Evolutionary conservation across 805 yeast species (phyloP).

Genomic region (Nematodospora valgi): DNA sequence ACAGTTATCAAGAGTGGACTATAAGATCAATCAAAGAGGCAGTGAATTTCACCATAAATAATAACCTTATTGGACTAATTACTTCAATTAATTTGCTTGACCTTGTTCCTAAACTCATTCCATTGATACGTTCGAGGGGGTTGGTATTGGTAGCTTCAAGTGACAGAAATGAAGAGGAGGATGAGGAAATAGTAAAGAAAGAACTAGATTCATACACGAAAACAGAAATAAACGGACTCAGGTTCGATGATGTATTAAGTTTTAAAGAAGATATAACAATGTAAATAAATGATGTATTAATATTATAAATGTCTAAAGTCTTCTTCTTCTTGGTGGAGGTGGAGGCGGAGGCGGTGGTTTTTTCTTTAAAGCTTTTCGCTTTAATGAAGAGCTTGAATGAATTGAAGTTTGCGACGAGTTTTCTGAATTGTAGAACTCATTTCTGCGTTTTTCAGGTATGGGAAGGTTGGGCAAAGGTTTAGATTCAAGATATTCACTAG

Average conservation of each 20-base stretch:
- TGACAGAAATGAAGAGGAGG: constrained; percentile 28
- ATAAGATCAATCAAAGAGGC: constrained; percentile 79
- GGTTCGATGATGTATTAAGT: constrained; percentile 59
- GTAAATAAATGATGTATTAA: constrained; percentile 12
- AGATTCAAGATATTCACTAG: constrained; percentile 25
- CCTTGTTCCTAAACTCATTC: constrained; percentile 72
- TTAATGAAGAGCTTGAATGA: constrained; percentile 15
- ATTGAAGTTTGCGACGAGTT: constrained; percentile 16
- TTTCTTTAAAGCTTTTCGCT: constrained; percentile 28
- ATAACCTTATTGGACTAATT: constrained; percentile 82
- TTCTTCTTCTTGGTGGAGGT: constrained; percentile 21
- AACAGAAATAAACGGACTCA: constrained; percentile 62
- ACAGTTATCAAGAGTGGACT: constrained; percentile 34
- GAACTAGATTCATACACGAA: constrained; percentile 36
- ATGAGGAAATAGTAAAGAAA: constrained; percentile 20
- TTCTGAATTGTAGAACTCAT: constrained; percentile 11
- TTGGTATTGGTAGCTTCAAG: constrained; percentile 74
- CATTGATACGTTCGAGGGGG: constrained; percentile 75
- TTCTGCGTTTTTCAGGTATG: constrained; percentile 4
- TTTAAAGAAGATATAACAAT: constrained; percentile 54
- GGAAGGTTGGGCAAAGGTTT: constrained; percentile 20
- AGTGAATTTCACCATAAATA: constrained; percentile 70
- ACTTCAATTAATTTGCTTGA: constrained; percentile 67
- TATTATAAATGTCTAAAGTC: not conserved
- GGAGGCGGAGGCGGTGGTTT: constrained; percentile 43